phyloP scores from a whole-genome alignment of 495 filamentous ascomycete genomes.

The Apodospora peruviana region DNA sequence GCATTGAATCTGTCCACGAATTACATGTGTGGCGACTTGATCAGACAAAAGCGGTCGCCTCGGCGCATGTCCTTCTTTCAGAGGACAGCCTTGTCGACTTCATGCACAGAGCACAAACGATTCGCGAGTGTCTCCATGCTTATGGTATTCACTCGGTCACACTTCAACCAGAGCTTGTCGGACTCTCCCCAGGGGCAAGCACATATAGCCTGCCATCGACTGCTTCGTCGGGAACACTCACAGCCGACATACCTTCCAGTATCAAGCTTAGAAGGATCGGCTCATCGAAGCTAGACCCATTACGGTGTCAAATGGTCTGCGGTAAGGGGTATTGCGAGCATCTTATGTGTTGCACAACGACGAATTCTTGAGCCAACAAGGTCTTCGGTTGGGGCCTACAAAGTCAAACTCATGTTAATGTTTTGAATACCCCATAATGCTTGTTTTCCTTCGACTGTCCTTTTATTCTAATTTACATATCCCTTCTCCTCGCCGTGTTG shows the following conservation, averaged over 20 bases:
- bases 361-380: too few relatives aligned
- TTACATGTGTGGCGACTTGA: conserved; percentile 91
- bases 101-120: conserved; percentile 69
- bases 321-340: neutral
- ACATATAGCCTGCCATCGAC: neutral
- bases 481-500: too few relatives aligned
- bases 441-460: too few relatives aligned
- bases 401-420: too few relatives aligned
- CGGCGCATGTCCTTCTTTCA: conserved; percentile 77
- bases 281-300: too few relatives aligned
- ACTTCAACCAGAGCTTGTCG: conserved; percentile 70
- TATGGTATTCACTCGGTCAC: conserved; percentile 92
- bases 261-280: too few relatives aligned
- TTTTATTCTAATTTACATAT: too few relatives aligned
- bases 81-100: conserved; percentile 53
- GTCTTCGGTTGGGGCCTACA: too few relatives aligned
- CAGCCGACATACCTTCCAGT: too few relatives aligned
- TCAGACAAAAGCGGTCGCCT: conserved; percentile 83
- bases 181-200: neutral
- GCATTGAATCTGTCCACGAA: conserved; percentile 79
- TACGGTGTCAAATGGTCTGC: too few relatives aligned
- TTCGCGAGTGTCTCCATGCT: conserved; percentile 79
- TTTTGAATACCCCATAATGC: too few relatives aligned
- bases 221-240: too few relatives aligned
- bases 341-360: neutral